These are phyloP conservation scores for Paraconiothyrium brasiliense DNA, from an alignment of 2,329 filamentous ascomycete species.

Conservation along the genomic window DNA sequence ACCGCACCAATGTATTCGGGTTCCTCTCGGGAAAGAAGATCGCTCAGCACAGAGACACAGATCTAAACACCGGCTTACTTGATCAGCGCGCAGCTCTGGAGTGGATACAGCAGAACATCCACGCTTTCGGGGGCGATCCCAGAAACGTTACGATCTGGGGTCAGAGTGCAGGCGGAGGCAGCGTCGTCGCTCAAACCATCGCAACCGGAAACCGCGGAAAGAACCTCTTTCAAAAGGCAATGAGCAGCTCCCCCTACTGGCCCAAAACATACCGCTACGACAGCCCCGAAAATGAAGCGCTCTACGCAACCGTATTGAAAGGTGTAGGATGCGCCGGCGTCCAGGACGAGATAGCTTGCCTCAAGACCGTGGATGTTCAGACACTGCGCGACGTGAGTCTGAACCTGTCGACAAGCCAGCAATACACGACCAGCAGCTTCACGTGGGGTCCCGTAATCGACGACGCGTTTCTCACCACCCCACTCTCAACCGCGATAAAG, in stretches of 20 bases:
- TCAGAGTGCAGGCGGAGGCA: constrained; percentile 65
- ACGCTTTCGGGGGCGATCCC: constrained; percentile 63
- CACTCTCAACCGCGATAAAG: constrained; percentile 57
- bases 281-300: constrained; percentile 59
- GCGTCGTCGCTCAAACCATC: constrained; percentile 63
- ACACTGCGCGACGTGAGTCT: constrained; percentile 63
- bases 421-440: constrained; percentile 65
- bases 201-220: constrained; percentile 56
- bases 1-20: constrained; percentile 67
- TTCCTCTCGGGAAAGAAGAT: constrained; percentile 63
- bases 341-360: constrained; percentile 60
- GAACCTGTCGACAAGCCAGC: constrained; percentile 58
- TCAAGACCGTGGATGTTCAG: constrained; percentile 65
- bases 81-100: constrained; percentile 63
- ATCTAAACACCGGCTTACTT: constrained; percentile 62
- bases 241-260: constrained; percentile 67
- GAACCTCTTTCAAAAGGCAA: constrained; percentile 60
- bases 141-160: constrained; percentile 64
- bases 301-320: constrained; percentile 59
- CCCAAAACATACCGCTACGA: constrained; percentile 66
- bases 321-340: constrained; percentile 57
- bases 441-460: constrained; percentile 71
- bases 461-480: constrained; percentile 59
- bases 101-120: constrained; percentile 65
- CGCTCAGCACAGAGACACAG: constrained; percentile 53